phyloP scores from a whole-genome alignment of 1,284 basidiomycete species.

The Cutaneotrichosporon curvatum region DNA sequence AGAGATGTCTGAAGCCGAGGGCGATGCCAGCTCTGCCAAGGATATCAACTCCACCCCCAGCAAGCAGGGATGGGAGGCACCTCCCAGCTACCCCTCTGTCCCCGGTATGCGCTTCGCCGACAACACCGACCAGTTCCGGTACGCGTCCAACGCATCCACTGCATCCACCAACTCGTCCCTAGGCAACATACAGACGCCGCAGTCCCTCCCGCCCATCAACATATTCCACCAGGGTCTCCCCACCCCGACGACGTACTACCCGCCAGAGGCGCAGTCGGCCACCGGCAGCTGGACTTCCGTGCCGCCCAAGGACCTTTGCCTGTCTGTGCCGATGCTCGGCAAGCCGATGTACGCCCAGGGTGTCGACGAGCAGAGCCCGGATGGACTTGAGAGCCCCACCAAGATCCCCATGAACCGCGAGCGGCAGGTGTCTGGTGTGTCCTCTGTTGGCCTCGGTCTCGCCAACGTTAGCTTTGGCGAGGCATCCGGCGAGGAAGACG shows the following conservation, averaged over 20 bases:
- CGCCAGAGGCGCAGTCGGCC: background rate
- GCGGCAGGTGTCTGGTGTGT: conserved; percentile 20
- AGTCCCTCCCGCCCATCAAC: conserved; percentile 20
- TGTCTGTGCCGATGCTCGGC: conserved; percentile 10
- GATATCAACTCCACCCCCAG: conserved; percentile 2
- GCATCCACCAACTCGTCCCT: conserved; percentile 25
- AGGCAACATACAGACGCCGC: conserved; percentile 13
- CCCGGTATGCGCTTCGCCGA: background rate
- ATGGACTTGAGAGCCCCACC: conserved; percentile 6
- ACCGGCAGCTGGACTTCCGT: background rate
- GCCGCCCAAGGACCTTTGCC: conserved; percentile 5
- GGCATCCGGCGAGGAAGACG: conserved; percentile 9
- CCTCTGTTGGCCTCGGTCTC: conserved; percentile 35
- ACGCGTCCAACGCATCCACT: conserved; percentile 23
- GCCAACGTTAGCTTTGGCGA: conserved; percentile 37
- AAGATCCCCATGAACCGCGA: conserved; percentile 11
- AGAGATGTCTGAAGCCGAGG: conserved; percentile 17
- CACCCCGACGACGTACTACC: conserved; percentile 1
- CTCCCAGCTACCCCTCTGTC: conserved; percentile 1
- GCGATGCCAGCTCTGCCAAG: conserved; percentile 5
- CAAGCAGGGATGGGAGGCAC: background rate
- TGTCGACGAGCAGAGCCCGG: conserved; percentile 2
- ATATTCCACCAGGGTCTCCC: conserved; percentile 13
- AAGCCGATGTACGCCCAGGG: background rate
- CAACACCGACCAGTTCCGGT: conserved; percentile 5